Conservation (phyloP, 192 early-diverging fungal species). For the Coemansia sp. region DNA sequence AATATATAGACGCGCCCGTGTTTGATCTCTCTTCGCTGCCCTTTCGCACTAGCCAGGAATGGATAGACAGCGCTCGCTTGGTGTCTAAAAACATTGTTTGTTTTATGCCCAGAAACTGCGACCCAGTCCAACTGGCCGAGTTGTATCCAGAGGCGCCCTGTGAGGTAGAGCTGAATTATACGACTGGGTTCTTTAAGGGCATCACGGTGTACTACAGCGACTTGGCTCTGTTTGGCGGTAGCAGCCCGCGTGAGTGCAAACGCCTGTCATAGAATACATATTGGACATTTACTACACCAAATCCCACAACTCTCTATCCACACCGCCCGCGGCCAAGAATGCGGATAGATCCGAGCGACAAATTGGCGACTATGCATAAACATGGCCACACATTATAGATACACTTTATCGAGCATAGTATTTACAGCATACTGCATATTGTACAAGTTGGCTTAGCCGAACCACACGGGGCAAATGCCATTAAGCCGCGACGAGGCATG, state of each 20-base stretch:
- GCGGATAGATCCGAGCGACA: no score
- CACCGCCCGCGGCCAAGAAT: no score
- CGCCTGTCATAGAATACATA: no score
- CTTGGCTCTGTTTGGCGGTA: constrained; percentile 42
- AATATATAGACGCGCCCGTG: constrained; percentile 56
- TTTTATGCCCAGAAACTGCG: constrained; percentile 81
- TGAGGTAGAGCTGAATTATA: constrained; percentile 77
- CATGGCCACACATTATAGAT: no score
- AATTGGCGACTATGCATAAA: no score
- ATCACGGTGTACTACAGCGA: constrained; percentile 77
- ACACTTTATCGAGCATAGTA: no score
- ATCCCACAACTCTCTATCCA: not conserved
- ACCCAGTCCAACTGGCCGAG: constrained; percentile 60
- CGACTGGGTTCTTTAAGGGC: constrained; percentile 65
- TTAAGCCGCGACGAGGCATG: not conserved
- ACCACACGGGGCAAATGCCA: no score
- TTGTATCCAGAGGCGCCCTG: constrained; percentile 58
- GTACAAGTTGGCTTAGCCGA: no score
- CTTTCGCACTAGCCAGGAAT: constrained; percentile 45
- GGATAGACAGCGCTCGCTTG: constrained; percentile 59
- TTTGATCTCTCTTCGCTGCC: constrained; percentile 43
- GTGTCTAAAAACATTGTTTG: constrained; percentile 77
- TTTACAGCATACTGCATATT: no score
- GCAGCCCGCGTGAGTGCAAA: not conserved
- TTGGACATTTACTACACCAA: not conserved